Percentiles rank a stretch among this genome's conserved stretches.
phyloP scores from a whole-genome alignment of 2,329 filamentous ascomycete species.

The Fonsecaea erecta region DNA sequence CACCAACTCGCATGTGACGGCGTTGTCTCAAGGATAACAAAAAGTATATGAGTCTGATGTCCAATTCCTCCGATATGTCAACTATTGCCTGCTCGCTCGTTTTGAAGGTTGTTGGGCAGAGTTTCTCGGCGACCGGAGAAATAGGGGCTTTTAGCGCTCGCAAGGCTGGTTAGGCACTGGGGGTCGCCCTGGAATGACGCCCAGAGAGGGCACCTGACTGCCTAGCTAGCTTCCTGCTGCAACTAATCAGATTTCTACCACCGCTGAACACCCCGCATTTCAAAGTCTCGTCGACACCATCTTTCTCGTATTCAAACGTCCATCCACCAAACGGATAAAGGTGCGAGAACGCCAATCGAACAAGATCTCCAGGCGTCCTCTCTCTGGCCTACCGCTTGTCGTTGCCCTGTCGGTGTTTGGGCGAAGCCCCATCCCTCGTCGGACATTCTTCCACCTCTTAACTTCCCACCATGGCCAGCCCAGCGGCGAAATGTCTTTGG shows the following conservation, averaged over 20 bases:
- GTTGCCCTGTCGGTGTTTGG: neutral
- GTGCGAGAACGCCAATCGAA: neutral
- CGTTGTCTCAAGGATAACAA: neutral
- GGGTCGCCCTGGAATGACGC: neutral
- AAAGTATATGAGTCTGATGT: neutral
- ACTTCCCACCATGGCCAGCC: neutral
- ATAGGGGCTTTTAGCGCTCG: neutral
- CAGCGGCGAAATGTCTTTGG: neutral
- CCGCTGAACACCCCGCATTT: neutral
- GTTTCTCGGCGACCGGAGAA: neutral
- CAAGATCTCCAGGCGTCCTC: neutral
- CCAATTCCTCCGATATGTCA: neutral
- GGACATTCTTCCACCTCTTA: neutral
- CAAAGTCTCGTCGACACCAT: neutral
- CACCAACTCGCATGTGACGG: neutral
- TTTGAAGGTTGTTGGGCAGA: neutral
- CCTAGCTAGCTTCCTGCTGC: neutral
- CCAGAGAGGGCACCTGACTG: neutral
- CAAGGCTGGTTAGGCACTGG: neutral
- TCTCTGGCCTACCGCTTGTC: neutral
- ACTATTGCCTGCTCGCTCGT: no score
- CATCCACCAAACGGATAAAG: neutral
- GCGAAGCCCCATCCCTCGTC: no score
- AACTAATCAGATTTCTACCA: neutral
- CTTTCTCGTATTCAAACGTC: neutral